These are phyloP conservation scores for Glomus cerebriforme DNA, from an alignment of 192 early-diverging fungal species.

Conservation along the genomic window DNA sequence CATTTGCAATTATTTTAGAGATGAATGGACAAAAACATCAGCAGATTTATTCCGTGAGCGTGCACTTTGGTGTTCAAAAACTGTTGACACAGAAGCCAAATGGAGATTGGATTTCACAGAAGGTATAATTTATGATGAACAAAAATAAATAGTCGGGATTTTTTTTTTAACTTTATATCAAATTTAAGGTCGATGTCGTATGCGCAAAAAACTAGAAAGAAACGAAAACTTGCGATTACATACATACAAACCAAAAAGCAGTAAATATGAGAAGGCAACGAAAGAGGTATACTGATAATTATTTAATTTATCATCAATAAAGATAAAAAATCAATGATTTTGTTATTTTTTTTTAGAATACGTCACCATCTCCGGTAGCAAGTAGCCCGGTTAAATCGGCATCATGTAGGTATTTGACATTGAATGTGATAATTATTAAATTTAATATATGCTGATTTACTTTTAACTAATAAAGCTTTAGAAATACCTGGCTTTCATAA, in stretches of 20 bases:
- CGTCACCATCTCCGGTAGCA: neutral
- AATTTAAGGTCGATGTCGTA: constrained; percentile 41
- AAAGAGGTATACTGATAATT: constrained; percentile 25
- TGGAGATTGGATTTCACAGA: constrained; percentile 67
- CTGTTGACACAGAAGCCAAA: constrained; percentile 11
- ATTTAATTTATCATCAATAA: neutral
- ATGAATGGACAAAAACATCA: constrained; percentile 61
- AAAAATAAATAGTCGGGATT: neutral
- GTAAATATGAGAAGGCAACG: constrained; percentile 34
- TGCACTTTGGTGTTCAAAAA: constrained; percentile 61
- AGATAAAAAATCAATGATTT: neutral
- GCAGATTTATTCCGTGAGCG: constrained; percentile 58
- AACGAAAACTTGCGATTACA: constrained; percentile 37
- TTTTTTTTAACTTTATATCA: neutral
- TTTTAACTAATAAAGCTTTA: neutral
- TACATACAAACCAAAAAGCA: constrained; percentile 47
- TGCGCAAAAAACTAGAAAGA: constrained; percentile 56
- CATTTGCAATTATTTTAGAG: constrained; percentile 58
- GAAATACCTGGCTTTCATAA: neutral
- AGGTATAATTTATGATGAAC: constrained; percentile 28
- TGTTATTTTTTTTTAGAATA: neutral
- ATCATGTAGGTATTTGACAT: neutral
- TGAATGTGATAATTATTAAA: neutral
- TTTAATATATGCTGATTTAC: neutral
- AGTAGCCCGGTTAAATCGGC: neutral